A percentile compares a stretch with the other conserved stretches of the same genome.
phyloP scores from a whole-genome alignment of 257 asterid species.

The Penstemon newberryi region DNA sequence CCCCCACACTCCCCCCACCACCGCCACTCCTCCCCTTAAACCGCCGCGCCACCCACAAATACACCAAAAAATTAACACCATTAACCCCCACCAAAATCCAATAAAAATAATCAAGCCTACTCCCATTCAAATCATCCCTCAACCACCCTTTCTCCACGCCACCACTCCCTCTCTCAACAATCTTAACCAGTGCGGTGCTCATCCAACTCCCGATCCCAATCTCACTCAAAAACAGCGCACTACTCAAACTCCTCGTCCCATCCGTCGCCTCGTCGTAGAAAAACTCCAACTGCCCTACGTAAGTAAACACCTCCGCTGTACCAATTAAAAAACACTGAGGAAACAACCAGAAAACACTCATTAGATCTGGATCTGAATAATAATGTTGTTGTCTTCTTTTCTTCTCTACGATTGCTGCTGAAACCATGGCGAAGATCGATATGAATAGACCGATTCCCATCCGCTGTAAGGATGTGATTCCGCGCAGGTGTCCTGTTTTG shows the following conservation, averaged over 20 bases:
- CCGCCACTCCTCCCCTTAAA: slow-evolving; percentile 43
- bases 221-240: slow-evolving; percentile 79
- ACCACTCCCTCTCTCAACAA: slow-evolving; percentile 42
- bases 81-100: slow-evolving; percentile 61
- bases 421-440: slow-evolving; percentile 58
- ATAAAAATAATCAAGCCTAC: slow-evolving; percentile 61
- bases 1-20: slow-evolving; percentile 27
- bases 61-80: slow-evolving; percentile 56
- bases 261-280: slow-evolving; percentile 77
- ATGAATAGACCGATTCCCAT: slow-evolving; percentile 70
- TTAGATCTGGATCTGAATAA: slow-evolving; percentile 22
- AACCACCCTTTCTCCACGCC: slow-evolving; percentile 50
- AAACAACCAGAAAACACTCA: slow-evolving; percentile 65
- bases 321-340: slow-evolving; percentile 72
- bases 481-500: slow-evolving; percentile 61
- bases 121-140: slow-evolving; percentile 47
- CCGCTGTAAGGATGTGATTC: slow-evolving; percentile 66
- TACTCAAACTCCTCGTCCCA: slow-evolving; percentile 73
- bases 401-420: slow-evolving; percentile 68
- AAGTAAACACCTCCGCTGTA: slow-evolving; percentile 69
- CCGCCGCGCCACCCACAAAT: slow-evolving; percentile 41
- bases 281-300: slow-evolving; percentile 78
- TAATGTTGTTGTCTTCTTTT: slow-evolving; percentile 24
- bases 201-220: slow-evolving; percentile 87
- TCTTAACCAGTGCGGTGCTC: slow-evolving; percentile 65